Evolutionary conservation across 2,329 filamentous ascomycete species (phyloP).

Genomic region (Fusarium penzigii): DNA sequence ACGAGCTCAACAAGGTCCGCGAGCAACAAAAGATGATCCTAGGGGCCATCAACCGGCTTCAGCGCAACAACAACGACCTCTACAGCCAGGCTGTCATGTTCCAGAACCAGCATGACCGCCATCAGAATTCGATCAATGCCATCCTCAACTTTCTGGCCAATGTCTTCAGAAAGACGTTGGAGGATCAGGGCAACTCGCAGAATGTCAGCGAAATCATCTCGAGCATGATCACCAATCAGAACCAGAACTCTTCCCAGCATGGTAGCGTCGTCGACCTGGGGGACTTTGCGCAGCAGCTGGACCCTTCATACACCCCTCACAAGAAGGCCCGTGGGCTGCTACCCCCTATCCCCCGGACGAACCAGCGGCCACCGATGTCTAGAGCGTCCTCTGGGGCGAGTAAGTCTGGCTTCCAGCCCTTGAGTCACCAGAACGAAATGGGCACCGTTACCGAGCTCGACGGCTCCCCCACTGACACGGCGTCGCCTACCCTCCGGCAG

Average conservation of each 20-base stretch:
- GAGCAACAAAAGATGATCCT: slow-evolving; percentile 87
- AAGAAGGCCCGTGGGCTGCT: slow-evolving; percentile 57
- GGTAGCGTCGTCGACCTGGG: slow-evolving; percentile 63
- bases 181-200: slow-evolving; percentile 74
- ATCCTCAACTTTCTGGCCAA: slow-evolving; percentile 96
- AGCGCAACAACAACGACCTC: slow-evolving; percentile 83
- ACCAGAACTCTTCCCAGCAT: slow-evolving; percentile 45
- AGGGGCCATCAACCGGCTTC: slow-evolving; percentile 75
- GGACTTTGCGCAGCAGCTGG: slow-evolving; percentile 55
- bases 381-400: slow-evolving; percentile 20
- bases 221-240: slow-evolving; percentile 65
- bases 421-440: slow-evolving; percentile 42
- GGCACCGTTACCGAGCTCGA: slow-evolving; percentile 65
- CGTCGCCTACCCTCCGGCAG: slow-evolving; percentile 53
- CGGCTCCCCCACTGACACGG: slow-evolving; percentile 45
- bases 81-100: slow-evolving; percentile 88
- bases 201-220: slow-evolving; percentile 85
- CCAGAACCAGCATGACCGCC: slow-evolving; percentile 89
- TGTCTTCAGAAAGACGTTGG: slow-evolving; percentile 90
- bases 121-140: slow-evolving; percentile 98
- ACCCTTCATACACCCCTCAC: slow-evolving; percentile 41
- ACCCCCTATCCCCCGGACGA: slow-evolving; percentile 51
- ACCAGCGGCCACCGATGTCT: slow-evolving; percentile 28
- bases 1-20: slow-evolving; percentile 79
- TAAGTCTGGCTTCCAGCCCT: slow-evolving; percentile 26